Percentiles rank a stretch among this genome's conserved stretches.
phyloP scores from a whole-genome alignment of 2,329 filamentous ascomycete genomes.

The Neospermospora avenae region DNA sequence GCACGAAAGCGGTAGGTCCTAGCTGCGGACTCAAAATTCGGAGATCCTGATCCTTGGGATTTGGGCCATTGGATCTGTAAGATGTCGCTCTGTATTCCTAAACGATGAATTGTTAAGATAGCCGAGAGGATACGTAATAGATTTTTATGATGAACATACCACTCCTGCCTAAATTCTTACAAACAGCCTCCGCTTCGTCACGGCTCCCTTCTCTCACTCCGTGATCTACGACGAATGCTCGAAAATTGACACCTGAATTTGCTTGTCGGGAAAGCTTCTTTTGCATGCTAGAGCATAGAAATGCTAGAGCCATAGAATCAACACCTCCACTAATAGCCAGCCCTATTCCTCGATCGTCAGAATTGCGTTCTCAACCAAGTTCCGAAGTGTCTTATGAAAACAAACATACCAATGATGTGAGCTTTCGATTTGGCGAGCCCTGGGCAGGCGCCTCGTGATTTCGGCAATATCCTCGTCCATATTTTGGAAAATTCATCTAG shows the following conservation, averaged over 20 bases:
- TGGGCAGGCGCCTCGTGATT: neutral
- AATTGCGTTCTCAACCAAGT: neutral
- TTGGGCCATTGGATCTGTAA: slow-evolving; percentile 49
- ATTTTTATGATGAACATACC: slow-evolving; percentile 21
- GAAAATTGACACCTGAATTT: slow-evolving; percentile 42
- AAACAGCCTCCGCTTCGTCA: slow-evolving; percentile 51
- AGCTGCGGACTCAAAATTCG: slow-evolving; percentile 75
- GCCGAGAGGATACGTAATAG: neutral
- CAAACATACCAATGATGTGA: slow-evolving; percentile 13
- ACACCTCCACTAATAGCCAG: slow-evolving; percentile 89
- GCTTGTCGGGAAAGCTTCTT: slow-evolving; percentile 32
- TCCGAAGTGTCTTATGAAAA: neutral
- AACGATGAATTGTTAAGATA: neutral
- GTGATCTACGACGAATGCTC: slow-evolving; percentile 56
- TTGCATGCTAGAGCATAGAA: slow-evolving; percentile 56
- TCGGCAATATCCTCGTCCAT: slow-evolving; percentile 6
- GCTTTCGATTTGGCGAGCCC: neutral
- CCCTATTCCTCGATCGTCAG: slow-evolving; percentile 41
- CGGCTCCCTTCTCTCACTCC: slow-evolving; percentile 49
- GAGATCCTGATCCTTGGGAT: slow-evolving; percentile 39
- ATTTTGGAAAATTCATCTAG: slow-evolving; percentile 20
- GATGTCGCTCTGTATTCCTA: slow-evolving; percentile 31
- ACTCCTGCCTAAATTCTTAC: slow-evolving; percentile 25
- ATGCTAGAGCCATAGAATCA: slow-evolving; percentile 95
- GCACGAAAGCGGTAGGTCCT: slow-evolving; percentile 70